Conservation (phyloP, 2,329 filamentous ascomycete species). For the Monosporascus cannonballus region DNA sequence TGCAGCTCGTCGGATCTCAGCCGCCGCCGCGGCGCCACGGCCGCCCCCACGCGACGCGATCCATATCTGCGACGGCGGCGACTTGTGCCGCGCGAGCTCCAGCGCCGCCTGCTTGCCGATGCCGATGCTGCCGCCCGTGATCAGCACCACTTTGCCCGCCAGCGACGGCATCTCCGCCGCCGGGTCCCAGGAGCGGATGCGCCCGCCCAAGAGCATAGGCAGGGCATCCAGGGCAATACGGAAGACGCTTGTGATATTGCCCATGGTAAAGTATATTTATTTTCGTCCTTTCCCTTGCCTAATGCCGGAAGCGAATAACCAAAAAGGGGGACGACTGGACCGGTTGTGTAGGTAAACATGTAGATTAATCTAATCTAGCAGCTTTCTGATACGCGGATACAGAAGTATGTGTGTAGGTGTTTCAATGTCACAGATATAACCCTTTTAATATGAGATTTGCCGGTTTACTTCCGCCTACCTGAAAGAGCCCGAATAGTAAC, state of each 20-base stretch:
- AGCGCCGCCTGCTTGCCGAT: constrained; percentile 32
- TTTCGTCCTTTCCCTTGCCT: no score
- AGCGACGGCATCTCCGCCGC: constrained; percentile 26
- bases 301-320: no score
- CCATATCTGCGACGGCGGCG: constrained; percentile 2
- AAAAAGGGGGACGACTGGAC: no score
- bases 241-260: neutral
- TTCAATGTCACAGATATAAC: no score
- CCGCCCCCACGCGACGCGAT: constrained; percentile 26
- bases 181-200: neutral
- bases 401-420: no score
- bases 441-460: no score
- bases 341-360: no score
- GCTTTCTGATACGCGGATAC: no score
- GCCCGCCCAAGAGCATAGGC: neutral
- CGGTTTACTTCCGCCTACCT: no score
- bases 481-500: no score
- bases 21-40: constrained; percentile 8
- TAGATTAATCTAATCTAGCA: no score
- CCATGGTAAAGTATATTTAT: neutral
- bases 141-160: constrained; percentile 26
- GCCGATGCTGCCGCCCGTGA: constrained; percentile 33
- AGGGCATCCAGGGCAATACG: neutral
- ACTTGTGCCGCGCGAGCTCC: constrained; percentile 29
- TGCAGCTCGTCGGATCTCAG: constrained; percentile 19